phyloP scores from a whole-genome alignment of 371 early-diverging fungal species.

The Caulochytrium protostelioides region DNA sequence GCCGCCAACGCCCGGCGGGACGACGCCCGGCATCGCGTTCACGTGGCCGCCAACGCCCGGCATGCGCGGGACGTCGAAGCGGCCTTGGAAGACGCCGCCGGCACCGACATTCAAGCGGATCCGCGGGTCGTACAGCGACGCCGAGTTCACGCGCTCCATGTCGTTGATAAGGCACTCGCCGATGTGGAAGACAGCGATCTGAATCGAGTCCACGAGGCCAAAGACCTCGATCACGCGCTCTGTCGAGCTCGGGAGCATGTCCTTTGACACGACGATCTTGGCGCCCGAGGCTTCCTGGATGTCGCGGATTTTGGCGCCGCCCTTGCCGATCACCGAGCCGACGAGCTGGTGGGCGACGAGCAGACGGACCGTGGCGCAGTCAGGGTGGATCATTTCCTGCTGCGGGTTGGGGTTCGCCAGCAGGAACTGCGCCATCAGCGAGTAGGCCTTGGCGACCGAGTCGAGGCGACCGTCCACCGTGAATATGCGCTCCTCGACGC shows the following conservation, averaged over 20 bases:
- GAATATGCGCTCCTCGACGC: constrained; percentile 60
- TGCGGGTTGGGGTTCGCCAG: constrained; percentile 40
- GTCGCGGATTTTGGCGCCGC: constrained; percentile 62
- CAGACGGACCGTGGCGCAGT: constrained; percentile 36
- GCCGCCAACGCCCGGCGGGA: too few species aligned
- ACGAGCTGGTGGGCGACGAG: constrained; percentile 62
- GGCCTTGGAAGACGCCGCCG: too few species aligned
- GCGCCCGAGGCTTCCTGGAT: constrained; percentile 62
- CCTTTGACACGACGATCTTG: constrained; percentile 59
- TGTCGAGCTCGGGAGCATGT: constrained; percentile 60
- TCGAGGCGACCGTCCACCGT: constrained; percentile 51
- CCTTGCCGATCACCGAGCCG: constrained; percentile 70
- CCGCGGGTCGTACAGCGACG: constrained; percentile 43
- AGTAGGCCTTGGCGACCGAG: constrained; percentile 46
- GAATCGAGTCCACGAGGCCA: constrained; percentile 44
- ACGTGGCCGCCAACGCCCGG: too few species aligned
- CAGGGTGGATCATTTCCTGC: constrained; percentile 4
- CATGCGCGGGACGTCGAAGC: too few species aligned
- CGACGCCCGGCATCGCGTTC: too few species aligned
- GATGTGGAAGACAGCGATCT: constrained; percentile 51
- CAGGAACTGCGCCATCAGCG: constrained; percentile 46
- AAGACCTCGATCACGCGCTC: constrained; percentile 65
- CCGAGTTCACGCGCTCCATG: constrained; percentile 38
- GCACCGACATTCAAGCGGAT: constrained; percentile 13
- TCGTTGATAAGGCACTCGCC: constrained; percentile 48